Percentiles rank a stretch among this genome's conserved stretches.
phyloP scores from a whole-genome alignment of 2,329 filamentous ascomycete species.

The Pestalotiopsis sp. region DNA sequence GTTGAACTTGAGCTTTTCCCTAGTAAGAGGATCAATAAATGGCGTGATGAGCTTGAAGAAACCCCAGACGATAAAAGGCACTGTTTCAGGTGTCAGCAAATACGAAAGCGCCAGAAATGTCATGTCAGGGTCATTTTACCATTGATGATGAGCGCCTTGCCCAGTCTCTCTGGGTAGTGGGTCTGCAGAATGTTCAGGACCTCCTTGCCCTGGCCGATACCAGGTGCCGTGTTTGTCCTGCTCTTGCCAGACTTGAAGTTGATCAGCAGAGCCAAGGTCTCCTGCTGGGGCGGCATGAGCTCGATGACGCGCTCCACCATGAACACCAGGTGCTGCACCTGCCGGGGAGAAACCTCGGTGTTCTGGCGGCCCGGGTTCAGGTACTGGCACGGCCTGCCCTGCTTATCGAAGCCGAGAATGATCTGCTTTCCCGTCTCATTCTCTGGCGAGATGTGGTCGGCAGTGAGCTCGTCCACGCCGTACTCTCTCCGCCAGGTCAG shows the following conservation, averaged over 20 bases:
- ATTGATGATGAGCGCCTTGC: constrained; percentile 86
- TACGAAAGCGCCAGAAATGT: background rate
- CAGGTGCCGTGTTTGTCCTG: constrained; percentile 73
- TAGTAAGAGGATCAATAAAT: constrained; percentile 93
- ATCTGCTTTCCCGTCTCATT: constrained; percentile 97
- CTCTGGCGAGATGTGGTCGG: constrained; percentile 88
- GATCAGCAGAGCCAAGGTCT: constrained; percentile 84
- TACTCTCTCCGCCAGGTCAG: constrained; percentile 91
- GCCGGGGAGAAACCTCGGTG: constrained; percentile 81
- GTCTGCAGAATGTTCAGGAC: constrained; percentile 91
- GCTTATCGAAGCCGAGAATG: constrained; percentile 82
- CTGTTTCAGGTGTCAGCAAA: constrained; percentile 42
- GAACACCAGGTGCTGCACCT: constrained; percentile 92
- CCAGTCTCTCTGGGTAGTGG: constrained; percentile 92
- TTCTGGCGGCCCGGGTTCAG: constrained; percentile 90
- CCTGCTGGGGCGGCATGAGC: constrained; percentile 83
- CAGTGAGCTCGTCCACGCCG: constrained; percentile 75
- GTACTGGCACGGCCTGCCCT: constrained; percentile 87
- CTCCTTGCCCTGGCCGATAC: constrained; percentile 75
- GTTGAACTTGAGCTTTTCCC: constrained; percentile 97
- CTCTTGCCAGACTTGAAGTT: constrained; percentile 84
- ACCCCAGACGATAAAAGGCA: constrained; percentile 87
- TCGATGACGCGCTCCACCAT: constrained; percentile 93
- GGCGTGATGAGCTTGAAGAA: constrained; percentile 97
- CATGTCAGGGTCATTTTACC: constrained; percentile 52